These are phyloP conservation scores for Pulveroboletus sp. DNA, from an alignment of 768 basidiomycete genomes.

Conservation along the genomic window DNA sequence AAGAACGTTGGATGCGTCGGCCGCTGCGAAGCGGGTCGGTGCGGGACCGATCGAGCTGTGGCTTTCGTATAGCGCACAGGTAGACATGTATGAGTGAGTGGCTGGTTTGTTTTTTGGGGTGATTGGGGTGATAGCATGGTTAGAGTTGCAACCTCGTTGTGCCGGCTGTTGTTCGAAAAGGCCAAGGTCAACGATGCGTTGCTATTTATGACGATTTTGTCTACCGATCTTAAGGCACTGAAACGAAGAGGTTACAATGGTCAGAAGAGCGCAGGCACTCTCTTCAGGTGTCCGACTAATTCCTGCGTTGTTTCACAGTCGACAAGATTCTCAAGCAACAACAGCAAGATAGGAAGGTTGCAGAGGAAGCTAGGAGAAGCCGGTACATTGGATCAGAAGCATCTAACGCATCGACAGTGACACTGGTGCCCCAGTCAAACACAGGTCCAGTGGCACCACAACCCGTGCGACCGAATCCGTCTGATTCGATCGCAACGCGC, in stretches of 20 bases:
- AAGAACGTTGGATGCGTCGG: conserved; percentile 68
- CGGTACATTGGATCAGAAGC: conserved; percentile 22
- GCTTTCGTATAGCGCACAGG: conserved; percentile 68
- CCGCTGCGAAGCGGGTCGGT: conserved; percentile 55
- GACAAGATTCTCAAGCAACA: conserved; percentile 90
- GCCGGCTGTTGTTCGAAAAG: conserved; percentile 72
- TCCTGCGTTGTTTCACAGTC: conserved; percentile 42
- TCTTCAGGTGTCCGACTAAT: conserved; percentile 7
- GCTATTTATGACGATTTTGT: conserved; percentile 90
- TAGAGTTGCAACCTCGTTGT: conserved; percentile 84
- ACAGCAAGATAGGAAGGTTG: conserved; percentile 58
- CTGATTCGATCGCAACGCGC: conserved; percentile 6
- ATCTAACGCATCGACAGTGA: conserved; percentile 1
- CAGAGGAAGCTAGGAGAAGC: conserved; percentile 41
- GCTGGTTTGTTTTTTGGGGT: background rate
- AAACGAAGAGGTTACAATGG: conserved; percentile 86
- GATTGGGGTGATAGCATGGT: conserved; percentile 1
- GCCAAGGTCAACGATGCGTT: conserved; percentile 85
- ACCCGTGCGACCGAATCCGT: conserved; percentile 4
- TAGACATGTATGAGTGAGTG: conserved; percentile 92
- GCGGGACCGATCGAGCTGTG: conserved; percentile 71
- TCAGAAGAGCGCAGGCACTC: conserved; percentile 26
- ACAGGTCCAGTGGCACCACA: conserved; percentile 6
- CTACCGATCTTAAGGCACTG: conserved; percentile 81
- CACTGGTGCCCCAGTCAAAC: conserved; percentile 7